These are phyloP conservation scores for Apiotrichum gracile DNA, from an alignment of 1,284 basidiomycete species.

Conservation along the genomic window DNA sequence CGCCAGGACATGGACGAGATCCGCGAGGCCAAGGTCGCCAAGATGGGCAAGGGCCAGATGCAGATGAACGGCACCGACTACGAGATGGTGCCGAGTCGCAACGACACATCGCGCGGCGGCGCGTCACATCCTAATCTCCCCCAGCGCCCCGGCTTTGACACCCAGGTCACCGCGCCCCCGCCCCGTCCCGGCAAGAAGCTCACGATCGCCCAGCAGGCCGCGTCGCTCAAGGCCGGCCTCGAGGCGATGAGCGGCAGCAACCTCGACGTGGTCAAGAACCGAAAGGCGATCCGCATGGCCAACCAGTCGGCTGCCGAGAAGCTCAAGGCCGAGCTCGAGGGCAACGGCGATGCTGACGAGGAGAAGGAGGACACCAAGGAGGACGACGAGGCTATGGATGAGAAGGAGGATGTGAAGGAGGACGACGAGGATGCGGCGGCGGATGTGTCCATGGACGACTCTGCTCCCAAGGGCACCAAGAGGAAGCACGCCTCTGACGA, in stretches of 20 bases:
- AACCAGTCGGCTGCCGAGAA: conserved; percentile 93
- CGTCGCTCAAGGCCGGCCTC: conserved; percentile 52
- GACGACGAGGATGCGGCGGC: conserved; percentile 15
- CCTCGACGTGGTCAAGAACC: conserved; percentile 78
- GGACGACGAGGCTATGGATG: conserved; percentile 3
- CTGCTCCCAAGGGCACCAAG: conserved; percentile 53
- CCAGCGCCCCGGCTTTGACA: conserved; percentile 55
- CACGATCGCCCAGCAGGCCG: conserved; percentile 20
- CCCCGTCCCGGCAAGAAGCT: conserved; percentile 25
- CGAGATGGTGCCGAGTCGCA: conserved; percentile 38
- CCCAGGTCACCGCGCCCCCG: conserved; percentile 54
- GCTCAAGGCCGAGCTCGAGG: conserved; percentile 75
- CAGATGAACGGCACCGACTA: conserved; percentile 45
- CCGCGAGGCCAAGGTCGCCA: background rate
- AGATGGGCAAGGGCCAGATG: conserved; percentile 29
- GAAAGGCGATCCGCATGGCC: conserved; percentile 83
- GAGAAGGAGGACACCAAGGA: conserved; percentile 17
- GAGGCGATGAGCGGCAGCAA: conserved; percentile 57
- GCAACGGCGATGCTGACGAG: conserved; percentile 17
- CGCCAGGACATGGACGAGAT: conserved; percentile 46
- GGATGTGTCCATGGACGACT: conserved; percentile 16
- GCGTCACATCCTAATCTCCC: conserved; percentile 53
- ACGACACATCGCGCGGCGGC: conserved; percentile 29
- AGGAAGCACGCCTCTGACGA: conserved; percentile 58
- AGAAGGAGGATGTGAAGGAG: conserved; percentile 13